Conservation (phyloP, 768 basidiomycete species). For the Auricularia auricula-judae region DNA sequence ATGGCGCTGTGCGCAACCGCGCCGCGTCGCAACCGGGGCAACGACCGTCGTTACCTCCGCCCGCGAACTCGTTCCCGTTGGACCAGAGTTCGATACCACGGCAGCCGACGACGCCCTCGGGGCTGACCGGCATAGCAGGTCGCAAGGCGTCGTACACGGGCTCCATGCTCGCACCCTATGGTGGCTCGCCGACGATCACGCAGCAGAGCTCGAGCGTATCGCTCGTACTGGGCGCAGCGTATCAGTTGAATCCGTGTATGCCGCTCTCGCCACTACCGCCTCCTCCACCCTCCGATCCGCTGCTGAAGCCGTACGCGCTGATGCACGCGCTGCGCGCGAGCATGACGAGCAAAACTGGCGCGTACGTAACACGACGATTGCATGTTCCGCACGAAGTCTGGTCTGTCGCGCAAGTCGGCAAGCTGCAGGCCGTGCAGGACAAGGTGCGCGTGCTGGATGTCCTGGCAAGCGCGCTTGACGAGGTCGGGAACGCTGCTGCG, state of each 20-base stretch:
- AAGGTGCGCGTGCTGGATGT: conserved; percentile 81
- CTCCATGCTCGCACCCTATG: neutral
- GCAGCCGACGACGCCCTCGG: neutral
- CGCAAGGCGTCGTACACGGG: conserved; percentile 48
- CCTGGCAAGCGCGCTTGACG: conserved; percentile 67
- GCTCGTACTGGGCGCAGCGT: conserved; percentile 17
- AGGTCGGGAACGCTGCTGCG: conserved; percentile 58
- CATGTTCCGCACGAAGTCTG: conserved; percentile 87
- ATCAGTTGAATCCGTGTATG: conserved; percentile 28
- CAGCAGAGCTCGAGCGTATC: conserved; percentile 9
- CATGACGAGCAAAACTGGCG: conserved; percentile 72
- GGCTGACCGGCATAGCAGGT: neutral
- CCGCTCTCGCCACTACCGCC: conserved; percentile 74
- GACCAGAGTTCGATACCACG: conserved; percentile 13
- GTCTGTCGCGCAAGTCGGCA: conserved; percentile 66
- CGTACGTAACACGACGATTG: conserved; percentile 74
- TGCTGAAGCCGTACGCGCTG: conserved; percentile 83
- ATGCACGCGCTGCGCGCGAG: conserved; percentile 72
- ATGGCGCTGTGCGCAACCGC: conserved; percentile 37
- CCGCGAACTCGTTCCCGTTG: neutral
- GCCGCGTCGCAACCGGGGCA: conserved; percentile 73
- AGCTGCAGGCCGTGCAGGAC: conserved; percentile 68
- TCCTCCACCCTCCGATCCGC: conserved; percentile 54
- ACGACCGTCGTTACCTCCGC: conserved; percentile 38
- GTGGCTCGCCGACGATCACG: neutral